Conservation (phyloP, 2,329 filamentous ascomycete species). For the Neocucurbitaria cava region DNA sequence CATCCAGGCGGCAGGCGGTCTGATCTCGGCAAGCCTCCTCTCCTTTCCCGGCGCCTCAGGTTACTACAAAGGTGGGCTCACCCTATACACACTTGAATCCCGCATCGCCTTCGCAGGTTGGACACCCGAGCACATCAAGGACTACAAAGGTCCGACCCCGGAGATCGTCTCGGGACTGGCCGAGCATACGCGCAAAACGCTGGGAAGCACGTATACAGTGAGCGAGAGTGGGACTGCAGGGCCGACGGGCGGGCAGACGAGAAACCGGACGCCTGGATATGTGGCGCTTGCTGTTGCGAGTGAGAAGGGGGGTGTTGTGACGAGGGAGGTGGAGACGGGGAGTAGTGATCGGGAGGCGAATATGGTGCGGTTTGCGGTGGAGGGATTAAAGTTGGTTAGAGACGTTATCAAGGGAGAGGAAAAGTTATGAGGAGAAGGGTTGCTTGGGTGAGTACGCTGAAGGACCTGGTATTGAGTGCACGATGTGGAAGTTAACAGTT, state of each 20-base stretch:
- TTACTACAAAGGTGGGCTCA: slow-evolving; percentile 69
- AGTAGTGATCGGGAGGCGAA: slow-evolving; percentile 64
- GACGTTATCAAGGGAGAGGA: slow-evolving; percentile 61
- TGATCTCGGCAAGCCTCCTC: slow-evolving; percentile 66
- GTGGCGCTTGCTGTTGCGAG: slow-evolving; percentile 67
- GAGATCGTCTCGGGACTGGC: slow-evolving; percentile 65
- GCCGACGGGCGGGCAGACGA: slow-evolving; percentile 62
- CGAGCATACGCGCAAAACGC: slow-evolving; percentile 61
- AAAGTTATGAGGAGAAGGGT: slow-evolving; percentile 40
- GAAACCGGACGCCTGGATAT: slow-evolving; percentile 67
- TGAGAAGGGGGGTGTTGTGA: slow-evolving; percentile 58
- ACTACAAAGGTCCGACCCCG: slow-evolving; percentile 66
- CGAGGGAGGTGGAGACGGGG: slow-evolving; percentile 64
- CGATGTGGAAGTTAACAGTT: background rate
- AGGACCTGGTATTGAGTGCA: background rate
- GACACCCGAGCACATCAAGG: slow-evolving; percentile 60
- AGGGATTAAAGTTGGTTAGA: slow-evolving; percentile 62
- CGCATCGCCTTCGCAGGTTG: slow-evolving; percentile 67
- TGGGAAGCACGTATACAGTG: slow-evolving; percentile 64
- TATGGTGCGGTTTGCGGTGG: slow-evolving; percentile 68
- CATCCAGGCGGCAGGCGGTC: slow-evolving; percentile 64
- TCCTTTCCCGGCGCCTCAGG: slow-evolving; percentile 64
- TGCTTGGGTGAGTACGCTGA: background rate
- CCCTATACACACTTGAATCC: slow-evolving; percentile 66
- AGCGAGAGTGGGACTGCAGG: slow-evolving; percentile 70